Evolutionary conservation across 352 stramenopile genomes (phyloP).

Genomic region (Pythium biforme): DNA sequence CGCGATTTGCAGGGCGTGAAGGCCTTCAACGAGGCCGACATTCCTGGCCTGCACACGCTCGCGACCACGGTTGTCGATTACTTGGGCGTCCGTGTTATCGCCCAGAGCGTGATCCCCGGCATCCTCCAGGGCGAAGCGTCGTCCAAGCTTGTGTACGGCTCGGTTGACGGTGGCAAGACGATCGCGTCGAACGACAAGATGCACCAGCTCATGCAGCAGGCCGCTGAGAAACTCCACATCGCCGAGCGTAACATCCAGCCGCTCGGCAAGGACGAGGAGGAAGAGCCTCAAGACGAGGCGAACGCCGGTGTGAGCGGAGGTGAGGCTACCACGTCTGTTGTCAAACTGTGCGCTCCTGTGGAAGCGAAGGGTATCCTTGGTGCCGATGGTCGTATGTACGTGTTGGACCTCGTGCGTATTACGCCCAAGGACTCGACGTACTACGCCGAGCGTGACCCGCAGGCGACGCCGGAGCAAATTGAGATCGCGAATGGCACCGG

Average conservation of each 20-base stretch:
- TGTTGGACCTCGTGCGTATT: conserved; percentile 94
- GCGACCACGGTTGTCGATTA: conserved; percentile 95
- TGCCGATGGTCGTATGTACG: conserved; percentile 93
- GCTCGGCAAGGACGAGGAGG: conserved; percentile 56
- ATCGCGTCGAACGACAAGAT: conserved; percentile 92
- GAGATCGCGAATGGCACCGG: conserved; percentile 41
- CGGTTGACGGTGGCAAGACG: conserved; percentile 89
- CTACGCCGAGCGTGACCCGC: conserved; percentile 48
- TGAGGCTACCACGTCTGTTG: conserved; percentile 55
- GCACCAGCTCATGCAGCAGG: conserved; percentile 87
- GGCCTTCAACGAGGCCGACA: conserved; percentile 91
- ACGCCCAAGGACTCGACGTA: conserved; percentile 95
- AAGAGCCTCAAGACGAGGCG: conserved; percentile 32
- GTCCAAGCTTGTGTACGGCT: conserved; percentile 94
- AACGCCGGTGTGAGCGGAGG: conserved; percentile 30
- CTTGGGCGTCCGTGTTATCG: conserved; percentile 92
- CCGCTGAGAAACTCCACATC: conserved; percentile 86
- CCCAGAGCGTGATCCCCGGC: conserved; percentile 94
- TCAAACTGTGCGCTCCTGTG: conserved; percentile 88
- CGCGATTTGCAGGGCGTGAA: conserved; percentile 89
- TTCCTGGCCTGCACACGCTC: conserved; percentile 91
- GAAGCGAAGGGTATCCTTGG: conserved; percentile 95
- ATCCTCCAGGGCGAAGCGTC: conserved; percentile 95
- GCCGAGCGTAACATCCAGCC: conserved; percentile 83
- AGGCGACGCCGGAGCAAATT: conserved; percentile 20